phyloP scores from a whole-genome alignment of 352 stramenopile genomes.

The Pythium insidiosum region DNA sequence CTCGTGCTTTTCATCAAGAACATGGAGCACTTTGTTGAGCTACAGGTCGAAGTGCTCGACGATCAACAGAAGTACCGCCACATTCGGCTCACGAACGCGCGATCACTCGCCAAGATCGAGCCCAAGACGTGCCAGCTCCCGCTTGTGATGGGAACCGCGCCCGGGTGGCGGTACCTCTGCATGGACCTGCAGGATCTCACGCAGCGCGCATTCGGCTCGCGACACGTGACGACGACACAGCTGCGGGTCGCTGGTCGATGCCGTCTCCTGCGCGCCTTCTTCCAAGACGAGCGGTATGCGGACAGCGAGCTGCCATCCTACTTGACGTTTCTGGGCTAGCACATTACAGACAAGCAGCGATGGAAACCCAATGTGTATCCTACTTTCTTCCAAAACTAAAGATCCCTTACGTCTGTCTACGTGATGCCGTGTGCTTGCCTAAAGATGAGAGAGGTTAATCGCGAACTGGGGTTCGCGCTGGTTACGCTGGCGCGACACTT shows the following conservation, averaged over 20 bases:
- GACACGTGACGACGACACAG: conserved; percentile 65
- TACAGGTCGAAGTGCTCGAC: conserved; percentile 64
- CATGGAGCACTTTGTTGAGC: conserved; percentile 63
- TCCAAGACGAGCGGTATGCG: conserved; percentile 71
- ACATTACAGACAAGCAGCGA: conserved; percentile 2
- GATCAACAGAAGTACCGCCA: conserved; percentile 55
- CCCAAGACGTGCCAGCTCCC: conserved; percentile 43
- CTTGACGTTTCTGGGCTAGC: conserved; percentile 56
- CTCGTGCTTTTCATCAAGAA: conserved; percentile 80
- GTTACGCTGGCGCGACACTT: conserved; percentile 83
- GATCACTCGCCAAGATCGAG: conserved; percentile 57
- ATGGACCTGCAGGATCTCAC: conserved; percentile 71
- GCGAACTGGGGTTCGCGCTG: conserved; percentile 82
- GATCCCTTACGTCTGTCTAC: not conserved
- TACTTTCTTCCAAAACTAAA: not conserved
- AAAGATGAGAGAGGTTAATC: conserved; percentile 83
- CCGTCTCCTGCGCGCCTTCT: conserved; percentile 66
- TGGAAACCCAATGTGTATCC: not conserved
- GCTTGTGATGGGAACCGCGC: conserved; percentile 29
- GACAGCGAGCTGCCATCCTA: conserved; percentile 57
- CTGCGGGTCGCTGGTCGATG: conserved; percentile 57
- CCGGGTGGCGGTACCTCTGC: conserved; percentile 66
- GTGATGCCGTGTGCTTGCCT: conserved; percentile 9
- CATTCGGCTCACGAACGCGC: conserved; percentile 59
- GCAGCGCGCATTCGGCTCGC: conserved; percentile 52